A percentile compares a stretch with the other conserved stretches of the same genome.
Conservation (phyloP, 805 yeast genomes). For the Yarrowia divulgata region DNA sequence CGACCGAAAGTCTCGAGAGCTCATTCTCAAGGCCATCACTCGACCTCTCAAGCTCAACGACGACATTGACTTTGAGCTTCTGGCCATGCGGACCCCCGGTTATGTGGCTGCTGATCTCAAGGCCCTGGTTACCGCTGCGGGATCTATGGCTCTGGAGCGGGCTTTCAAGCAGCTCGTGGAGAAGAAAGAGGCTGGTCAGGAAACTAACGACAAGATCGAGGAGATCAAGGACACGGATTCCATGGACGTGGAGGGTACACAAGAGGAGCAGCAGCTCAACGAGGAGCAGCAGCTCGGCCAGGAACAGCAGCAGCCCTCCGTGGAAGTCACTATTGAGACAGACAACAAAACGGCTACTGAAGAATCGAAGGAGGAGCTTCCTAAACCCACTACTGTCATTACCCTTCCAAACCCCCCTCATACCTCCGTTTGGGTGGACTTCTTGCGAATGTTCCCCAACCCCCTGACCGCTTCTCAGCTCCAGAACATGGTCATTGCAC, state of each 20-base stretch:
- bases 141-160: constrained; percentile 90
- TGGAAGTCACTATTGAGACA: too few species aligned
- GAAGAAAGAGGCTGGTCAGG: constrained; percentile 41
- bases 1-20: constrained; percentile 77
- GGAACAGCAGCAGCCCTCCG: too few species aligned
- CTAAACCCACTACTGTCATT: constrained; percentile 5
- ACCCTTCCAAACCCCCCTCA: constrained; percentile 45
- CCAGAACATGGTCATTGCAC: constrained; percentile 74
- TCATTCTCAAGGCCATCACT: constrained; percentile 79
- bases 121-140: constrained; percentile 93
- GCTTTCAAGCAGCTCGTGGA: constrained; percentile 66
- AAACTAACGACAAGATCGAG: constrained; percentile 39
- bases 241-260: constrained; percentile 52
- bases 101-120: constrained; percentile 97
- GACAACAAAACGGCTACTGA: too few species aligned
- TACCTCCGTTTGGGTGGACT: constrained; percentile 59
- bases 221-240: constrained; percentile 44
- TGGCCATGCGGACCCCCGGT: constrained; percentile 96
- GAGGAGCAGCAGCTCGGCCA: not conserved
- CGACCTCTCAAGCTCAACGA: constrained; percentile 69
- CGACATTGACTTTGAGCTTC: constrained; percentile 67
- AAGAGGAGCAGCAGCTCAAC: constrained; percentile 42
- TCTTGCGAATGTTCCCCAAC: constrained; percentile 70
- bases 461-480: constrained; percentile 80
- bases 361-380: not conserved